Base-by-base conservation (phyloP, 257 asterid genomes). In the Galeopsis tetrahit region DNA sequence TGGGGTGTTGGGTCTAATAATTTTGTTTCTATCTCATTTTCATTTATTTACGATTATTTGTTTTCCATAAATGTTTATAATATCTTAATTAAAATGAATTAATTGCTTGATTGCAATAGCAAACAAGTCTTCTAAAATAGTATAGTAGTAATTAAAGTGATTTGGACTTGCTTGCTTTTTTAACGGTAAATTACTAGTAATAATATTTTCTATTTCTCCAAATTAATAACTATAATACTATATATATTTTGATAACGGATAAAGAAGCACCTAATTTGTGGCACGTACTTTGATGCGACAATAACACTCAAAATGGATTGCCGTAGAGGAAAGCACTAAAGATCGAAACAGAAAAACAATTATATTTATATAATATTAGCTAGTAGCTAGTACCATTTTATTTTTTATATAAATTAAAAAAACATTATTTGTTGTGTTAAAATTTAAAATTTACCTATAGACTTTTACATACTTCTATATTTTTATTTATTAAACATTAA, bases 241-340 rank as follows among this genome's bases (percentile, higher is more conserved):
- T 15, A 10, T 64, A 28, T 4, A 55, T 8, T 8, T 55, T 55
- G 61, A 21, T 8, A 6, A 21, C 35, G 10, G 6, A 55, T 31
- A 55, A 55, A 53, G 13, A 66, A 33, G 63, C 49, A 51, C 80
- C 80, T 61, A 61, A 69, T 62, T 10, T 48, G 15, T 72, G n/a
- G 43, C 40, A 49, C 62, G 10, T 60, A 43, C 76, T 71, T 61
- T 44, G 32, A n/a, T 59, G 10, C 28, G 66, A 8, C 66, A 56
- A 66, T 69, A 62, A 71, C 9, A 35, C 48, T 56, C 1, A 58
- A 68, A 75, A 68, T 82, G 84, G 89, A 71, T 73, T 79, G 84
- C 67, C 75, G 84, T 81, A 68, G 81, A 79, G 86, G 88, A 84
- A 42, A 34, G 68, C 88, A 84, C 84, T 77, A 48, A 32, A 4